phyloP scores from a whole-genome alignment of 805 yeast genomes.

The Yarrowia alimentaria region DNA sequence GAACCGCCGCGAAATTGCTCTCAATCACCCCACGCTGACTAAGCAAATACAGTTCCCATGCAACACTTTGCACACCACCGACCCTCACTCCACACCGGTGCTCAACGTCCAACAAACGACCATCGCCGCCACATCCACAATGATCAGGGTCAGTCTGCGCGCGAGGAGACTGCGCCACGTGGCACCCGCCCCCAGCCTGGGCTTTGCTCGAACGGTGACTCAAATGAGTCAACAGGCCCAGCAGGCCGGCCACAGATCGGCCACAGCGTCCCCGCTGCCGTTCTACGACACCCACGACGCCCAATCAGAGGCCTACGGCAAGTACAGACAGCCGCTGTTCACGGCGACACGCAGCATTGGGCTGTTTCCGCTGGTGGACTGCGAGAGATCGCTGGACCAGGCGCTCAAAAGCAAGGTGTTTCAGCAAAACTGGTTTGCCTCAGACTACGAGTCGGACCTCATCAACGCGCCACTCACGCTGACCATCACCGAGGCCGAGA shows the following conservation, averaged over 20 bases:
- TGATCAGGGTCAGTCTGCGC: no score
- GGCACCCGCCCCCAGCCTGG: no score
- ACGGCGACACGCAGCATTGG: constrained; percentile 17
- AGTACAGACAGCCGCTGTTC: constrained; percentile 2
- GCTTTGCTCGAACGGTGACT: no score
- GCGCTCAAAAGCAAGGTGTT: constrained; percentile 27
- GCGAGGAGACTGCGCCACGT: no score
- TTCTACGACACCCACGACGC: constrained; percentile 18
- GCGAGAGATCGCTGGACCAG: constrained; percentile 22
- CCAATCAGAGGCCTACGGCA: constrained; percentile 25
- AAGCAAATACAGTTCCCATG: no score
- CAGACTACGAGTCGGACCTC: constrained; percentile 19
- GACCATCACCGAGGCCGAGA: constrained; percentile 17
- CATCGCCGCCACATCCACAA: no score
- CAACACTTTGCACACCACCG: no score
- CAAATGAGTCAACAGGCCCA: neutral
- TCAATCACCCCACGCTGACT: no score
- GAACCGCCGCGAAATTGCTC: no score
- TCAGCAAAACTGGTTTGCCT: constrained; percentile 26
- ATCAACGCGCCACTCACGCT: constrained; percentile 13
- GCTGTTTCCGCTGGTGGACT: constrained; percentile 22
- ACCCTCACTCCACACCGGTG: no score
- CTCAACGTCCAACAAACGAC: no score
- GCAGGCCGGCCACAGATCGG: neutral
- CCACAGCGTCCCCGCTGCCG: neutral